Conservation (phyloP, 352 stramenopile genomes). For the Globisporangium takayamanum region DNA sequence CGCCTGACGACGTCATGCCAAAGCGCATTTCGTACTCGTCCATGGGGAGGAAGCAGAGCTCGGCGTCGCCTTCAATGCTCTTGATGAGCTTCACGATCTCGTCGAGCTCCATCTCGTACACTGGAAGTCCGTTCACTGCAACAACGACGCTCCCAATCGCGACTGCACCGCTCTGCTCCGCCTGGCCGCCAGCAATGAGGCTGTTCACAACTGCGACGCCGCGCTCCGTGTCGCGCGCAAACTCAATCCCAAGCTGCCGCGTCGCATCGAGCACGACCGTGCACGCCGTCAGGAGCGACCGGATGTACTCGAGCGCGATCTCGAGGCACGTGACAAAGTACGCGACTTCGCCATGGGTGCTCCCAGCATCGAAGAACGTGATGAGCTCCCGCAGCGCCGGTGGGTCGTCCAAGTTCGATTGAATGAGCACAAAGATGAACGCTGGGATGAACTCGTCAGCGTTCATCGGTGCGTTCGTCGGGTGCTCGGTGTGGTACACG, state of each 20-base stretch:
- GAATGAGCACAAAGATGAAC: slow-evolving; percentile 86
- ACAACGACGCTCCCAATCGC: slow-evolving; percentile 67
- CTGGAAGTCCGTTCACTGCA: slow-evolving; percentile 69
- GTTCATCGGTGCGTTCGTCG: slow-evolving; percentile 68
- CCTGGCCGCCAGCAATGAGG: slow-evolving; percentile 52
- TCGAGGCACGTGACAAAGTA: slow-evolving; percentile 87
- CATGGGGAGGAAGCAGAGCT: slow-evolving; percentile 77
- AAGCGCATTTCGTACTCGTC: slow-evolving; percentile 68
- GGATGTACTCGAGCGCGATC: slow-evolving; percentile 86
- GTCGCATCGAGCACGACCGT: slow-evolving; percentile 68
- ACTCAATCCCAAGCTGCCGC: slow-evolving; percentile 72
- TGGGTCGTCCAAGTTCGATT: slow-evolving; percentile 58
- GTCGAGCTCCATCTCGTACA: slow-evolving; percentile 73
- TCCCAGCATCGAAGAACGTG: slow-evolving; percentile 65
- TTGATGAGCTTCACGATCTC: slow-evolving; percentile 74
- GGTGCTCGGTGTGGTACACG: slow-evolving; percentile 66
- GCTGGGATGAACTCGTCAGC: slow-evolving; percentile 83
- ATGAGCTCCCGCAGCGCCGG: slow-evolving; percentile 76
- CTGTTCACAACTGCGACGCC: slow-evolving; percentile 56
- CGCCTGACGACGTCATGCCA: slow-evolving; percentile 17
- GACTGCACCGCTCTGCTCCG: slow-evolving; percentile 52
- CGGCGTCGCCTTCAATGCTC: slow-evolving; percentile 58
- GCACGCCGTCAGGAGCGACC: slow-evolving; percentile 74
- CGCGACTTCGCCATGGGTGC: slow-evolving; percentile 66
- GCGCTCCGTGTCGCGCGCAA: slow-evolving; percentile 38